Evolutionary conservation across 768 basidiomycete species (phyloP), one percentile per base, ranked within the genome.

Genomic region (Boletus sp.): DNA sequence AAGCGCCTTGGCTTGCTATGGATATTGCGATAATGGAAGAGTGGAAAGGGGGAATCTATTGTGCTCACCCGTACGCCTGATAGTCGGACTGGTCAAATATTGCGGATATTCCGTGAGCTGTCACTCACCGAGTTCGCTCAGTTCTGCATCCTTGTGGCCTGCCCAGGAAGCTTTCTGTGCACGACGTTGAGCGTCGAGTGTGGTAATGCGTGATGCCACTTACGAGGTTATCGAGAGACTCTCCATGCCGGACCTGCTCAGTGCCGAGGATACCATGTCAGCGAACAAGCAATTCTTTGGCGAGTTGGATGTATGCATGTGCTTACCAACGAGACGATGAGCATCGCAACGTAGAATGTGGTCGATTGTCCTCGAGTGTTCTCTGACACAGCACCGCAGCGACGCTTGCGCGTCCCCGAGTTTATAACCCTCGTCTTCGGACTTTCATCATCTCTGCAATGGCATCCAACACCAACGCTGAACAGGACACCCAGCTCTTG

Each of bases 191-290:
- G 50, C n/a, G 8, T 21, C 1, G 10, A 33, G 8, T 9, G 17
- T 13, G 19, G 14, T 9, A 32, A 5, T 4, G n/a, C 4, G 8
- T 0, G 15, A 34, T 25, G 34, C 25, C 15, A 64, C 82, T 44
- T 46, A 87, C 88, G 64, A 85, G 57, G 60, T 92, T 92, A 59
- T 91, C 89, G 33, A 79, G 82, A 8, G 88, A 88, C 62, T 92
- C 87, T 29, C 83, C 89, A 65, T 92, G 89, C 50, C 89, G 76
- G 59, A 90, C 75, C 87, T 90, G 46, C 23, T 25, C 25, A 25
- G 25, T 19, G 30, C 2, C 43, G 23, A 14, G 15, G 21, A 8
- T 27, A 19, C 13, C 30, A 9, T 27, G 49, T 57, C 41, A 57
- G 43, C 34, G 11, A 38, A 32, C 19, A 15, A 2, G 25, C n/a